Evolutionary conservation across 257 asterid genomes (phyloP), one percentile per base, ranked within the genome.

Genomic region (Solanum rostratum): DNA sequence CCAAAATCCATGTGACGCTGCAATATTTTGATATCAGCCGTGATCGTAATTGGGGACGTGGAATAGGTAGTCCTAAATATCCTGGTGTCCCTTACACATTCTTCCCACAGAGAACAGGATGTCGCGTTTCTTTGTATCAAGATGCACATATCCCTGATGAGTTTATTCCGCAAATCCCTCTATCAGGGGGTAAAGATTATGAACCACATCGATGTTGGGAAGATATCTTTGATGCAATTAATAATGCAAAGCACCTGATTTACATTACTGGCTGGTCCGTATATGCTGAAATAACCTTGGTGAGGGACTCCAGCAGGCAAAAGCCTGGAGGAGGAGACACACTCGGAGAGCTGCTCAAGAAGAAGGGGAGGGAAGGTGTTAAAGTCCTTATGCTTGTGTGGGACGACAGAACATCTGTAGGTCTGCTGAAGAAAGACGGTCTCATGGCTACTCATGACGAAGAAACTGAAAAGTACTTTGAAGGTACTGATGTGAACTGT

Each of bases 191-290:
- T 15, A 89, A 88, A 59, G 30, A 57, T 78, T 94, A 94, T 74
- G 94, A 94, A 85, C 96, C 96, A 3, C 94, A 90, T 70, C 87
- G 98, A 41, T 92, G 98, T 73, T 94, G 97, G 98, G 98, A 95
- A 66, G 96, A 95, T 74, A 82, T 93, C 37, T 95, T 93, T 54
- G 98, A 95, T 5, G 98, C 98, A 0, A 93, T 95, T 45, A 70
- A 90, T 4, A 91, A 94, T 18, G 98, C 98, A 0, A 93, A 89
- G 86, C 98, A 94, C 89, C 43, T 95, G 85, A 94, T 95, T 66
- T 95, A 95, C 90, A 93, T 95, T 49, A 95, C 98, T 4, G 98
- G 98, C 4, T 95, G 98, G 98, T 95, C 98, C 0, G 98, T 95
- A 14, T 93, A 92, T 87, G 90, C 98, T 3, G 98, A 92, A 85